Conservation (phyloP, 164 flowering plant genomes). For the Berberis thunbergii region DNA sequence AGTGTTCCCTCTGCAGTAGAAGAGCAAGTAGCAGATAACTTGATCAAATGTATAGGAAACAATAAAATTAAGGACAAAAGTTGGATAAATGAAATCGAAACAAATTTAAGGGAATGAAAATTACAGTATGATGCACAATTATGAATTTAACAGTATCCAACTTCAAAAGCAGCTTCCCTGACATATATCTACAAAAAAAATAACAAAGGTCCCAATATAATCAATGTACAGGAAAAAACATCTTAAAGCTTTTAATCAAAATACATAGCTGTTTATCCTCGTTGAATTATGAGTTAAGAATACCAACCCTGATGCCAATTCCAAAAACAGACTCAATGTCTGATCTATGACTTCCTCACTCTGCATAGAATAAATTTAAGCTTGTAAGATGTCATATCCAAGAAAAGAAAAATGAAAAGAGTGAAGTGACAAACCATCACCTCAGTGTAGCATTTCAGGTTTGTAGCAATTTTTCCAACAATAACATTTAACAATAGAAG, state of each 20-base stretch:
- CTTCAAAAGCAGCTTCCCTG: slow-evolving; percentile 90
- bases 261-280: background rate
- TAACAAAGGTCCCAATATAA: slow-evolving; percentile 1
- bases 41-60: too few species aligned
- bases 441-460: slow-evolving; percentile 88
- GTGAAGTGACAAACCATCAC: slow-evolving; percentile 22
- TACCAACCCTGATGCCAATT: slow-evolving; percentile 94
- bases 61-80: too few species aligned
- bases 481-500: slow-evolving; percentile 69
- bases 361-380: slow-evolving; percentile 30
- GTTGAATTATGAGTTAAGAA: slow-evolving; percentile 1
- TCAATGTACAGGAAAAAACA: background rate
- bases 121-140: slow-evolving; percentile 82
- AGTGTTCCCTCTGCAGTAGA: slow-evolving; percentile 79
- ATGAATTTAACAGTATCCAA: slow-evolving; percentile 85
- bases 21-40: background rate
- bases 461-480: slow-evolving; percentile 94
- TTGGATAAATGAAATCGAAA: background rate
- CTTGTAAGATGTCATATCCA: background rate
- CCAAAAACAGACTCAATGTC: slow-evolving; percentile 81
- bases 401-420: slow-evolving; percentile 3
- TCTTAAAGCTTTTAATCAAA: background rate
- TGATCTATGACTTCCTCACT: slow-evolving; percentile 92
- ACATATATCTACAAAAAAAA: slow-evolving; percentile 67
- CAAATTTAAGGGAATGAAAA: slow-evolving; percentile 8